Conservation (phyloP, 1,284 basidiomycete species). For the Sanghuangporus baumii region DNA sequence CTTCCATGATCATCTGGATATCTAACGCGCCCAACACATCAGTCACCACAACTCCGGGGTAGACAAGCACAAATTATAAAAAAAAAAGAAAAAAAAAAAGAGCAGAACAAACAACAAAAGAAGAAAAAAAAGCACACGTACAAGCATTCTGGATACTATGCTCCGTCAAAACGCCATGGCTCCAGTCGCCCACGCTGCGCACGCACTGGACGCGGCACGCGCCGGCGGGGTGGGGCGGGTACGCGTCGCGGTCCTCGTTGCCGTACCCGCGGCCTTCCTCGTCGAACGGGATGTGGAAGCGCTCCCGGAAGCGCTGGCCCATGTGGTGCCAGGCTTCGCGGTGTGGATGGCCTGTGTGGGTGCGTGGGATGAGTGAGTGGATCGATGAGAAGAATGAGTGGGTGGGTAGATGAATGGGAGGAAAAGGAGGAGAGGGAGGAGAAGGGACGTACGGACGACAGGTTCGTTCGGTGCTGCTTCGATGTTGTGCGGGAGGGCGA, state of each 20-base stretch:
- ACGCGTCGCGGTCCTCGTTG: constrained; percentile 30
- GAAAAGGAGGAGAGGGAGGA: constrained; percentile 16
- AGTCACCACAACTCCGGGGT: background rate
- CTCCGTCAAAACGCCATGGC: constrained; percentile 83
- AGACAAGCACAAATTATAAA: background rate
- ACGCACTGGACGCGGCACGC: constrained; percentile 71
- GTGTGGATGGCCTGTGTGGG: constrained; percentile 57
- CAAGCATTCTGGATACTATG: constrained; percentile 83
- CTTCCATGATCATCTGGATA: constrained; percentile 75
- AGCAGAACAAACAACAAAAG: background rate
- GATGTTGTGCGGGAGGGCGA: constrained; percentile 77
- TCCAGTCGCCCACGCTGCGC: constrained; percentile 86
- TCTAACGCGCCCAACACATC: constrained; percentile 36
- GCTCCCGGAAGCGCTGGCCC: constrained; percentile 58
- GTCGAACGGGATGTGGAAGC: constrained; percentile 37
- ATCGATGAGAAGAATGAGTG: background rate
- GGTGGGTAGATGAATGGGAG: background rate
- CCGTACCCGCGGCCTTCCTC: constrained; percentile 21
- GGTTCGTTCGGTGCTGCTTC: constrained; percentile 57
- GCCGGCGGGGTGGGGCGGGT: constrained; percentile 38
- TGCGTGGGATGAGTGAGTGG: background rate
- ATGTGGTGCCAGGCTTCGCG: constrained; percentile 54
- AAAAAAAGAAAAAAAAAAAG: background rate
- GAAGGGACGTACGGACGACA: constrained; percentile 42
- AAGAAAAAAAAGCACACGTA: constrained; percentile 35